Percentiles rank a stretch among this genome's conserved stretches.
Conservation (phyloP, 352 stramenopile genomes). For the Pythium aristosporum region DNA sequence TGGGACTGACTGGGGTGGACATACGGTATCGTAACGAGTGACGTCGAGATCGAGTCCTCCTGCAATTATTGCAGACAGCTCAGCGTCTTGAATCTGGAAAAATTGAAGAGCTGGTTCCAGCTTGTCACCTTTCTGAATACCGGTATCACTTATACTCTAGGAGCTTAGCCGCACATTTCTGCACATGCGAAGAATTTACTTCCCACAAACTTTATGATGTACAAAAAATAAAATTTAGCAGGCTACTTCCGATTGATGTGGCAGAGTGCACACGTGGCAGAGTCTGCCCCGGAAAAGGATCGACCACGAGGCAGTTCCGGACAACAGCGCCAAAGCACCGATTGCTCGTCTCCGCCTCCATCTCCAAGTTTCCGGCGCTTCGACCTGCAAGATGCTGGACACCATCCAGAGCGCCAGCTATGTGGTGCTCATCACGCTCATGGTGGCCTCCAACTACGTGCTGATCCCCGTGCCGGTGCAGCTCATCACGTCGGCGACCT, state of each 20-base stretch:
- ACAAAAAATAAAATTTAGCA: no score
- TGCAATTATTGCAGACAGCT: no score
- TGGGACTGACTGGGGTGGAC: no score
- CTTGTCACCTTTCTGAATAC: no score
- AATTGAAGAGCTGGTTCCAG: no score
- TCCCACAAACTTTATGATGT: no score
- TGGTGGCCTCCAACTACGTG: slow-evolving; percentile 82
- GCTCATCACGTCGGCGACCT: slow-evolving; percentile 78
- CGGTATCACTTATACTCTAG: neutral
- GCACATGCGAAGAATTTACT: neutral
- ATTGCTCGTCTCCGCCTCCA: neutral
- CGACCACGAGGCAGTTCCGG: slow-evolving; percentile 5
- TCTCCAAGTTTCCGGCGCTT: neutral
- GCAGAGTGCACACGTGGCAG: slow-evolving; percentile 20
- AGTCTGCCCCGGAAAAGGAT: neutral
- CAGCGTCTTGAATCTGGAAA: no score
- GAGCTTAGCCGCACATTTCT: neutral
- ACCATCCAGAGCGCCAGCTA: slow-evolving; percentile 80
- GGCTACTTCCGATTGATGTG: slow-evolving; percentile 15
- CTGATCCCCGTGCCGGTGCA: slow-evolving; percentile 83
- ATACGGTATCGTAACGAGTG: no score
- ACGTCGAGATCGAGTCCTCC: no score
- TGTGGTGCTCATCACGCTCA: slow-evolving; percentile 75
- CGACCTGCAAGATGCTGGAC: slow-evolving; percentile 46
- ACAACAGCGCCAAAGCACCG: neutral